phyloP scores from a whole-genome alignment of 2,329 filamentous ascomycete species.

The Teratosphaeria viscida region DNA sequence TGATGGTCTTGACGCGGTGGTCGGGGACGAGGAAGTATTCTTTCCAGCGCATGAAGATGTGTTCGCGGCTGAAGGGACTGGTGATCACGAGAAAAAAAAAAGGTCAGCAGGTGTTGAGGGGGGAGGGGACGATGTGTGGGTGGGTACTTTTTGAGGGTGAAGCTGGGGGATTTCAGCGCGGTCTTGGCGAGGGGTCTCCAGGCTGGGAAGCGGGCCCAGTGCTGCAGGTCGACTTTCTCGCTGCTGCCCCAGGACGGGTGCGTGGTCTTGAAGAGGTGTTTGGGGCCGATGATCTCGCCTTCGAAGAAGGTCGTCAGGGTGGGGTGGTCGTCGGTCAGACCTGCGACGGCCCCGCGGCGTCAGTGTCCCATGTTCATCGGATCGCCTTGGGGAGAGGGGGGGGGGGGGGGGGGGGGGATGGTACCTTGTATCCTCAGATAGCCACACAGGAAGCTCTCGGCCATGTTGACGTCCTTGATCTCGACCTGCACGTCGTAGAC shows the following conservation, averaged over 20 bases:
- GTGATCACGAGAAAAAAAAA: not conserved
- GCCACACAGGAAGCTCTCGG: conserved; percentile 86
- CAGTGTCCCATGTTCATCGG: not conserved
- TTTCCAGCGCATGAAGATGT: conserved; percentile 99
- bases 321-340: conserved; percentile 87
- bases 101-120: not conserved
- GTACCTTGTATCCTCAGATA: conserved; percentile 90
- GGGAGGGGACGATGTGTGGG: conserved; percentile 45
- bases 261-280: conserved; percentile 86
- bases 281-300: conserved; percentile 91
- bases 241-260: conserved; percentile 86
- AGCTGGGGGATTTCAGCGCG: conserved; percentile 37
- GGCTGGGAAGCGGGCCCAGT: conserved; percentile 84
- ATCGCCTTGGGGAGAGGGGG: not conserved
- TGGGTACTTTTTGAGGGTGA: conserved; percentile 57
- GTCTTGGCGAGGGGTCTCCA: conserved; percentile 68
- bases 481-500: conserved; percentile 94
- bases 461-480: conserved; percentile 91
- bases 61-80: conserved; percentile 45
- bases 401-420: conserved; percentile 11
- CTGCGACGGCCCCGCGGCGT: conserved; percentile 35
- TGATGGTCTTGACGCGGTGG: conserved; percentile 81
- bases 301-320: conserved; percentile 98
- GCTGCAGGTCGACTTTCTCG: conserved; percentile 80
- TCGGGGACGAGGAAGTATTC: conserved; percentile 96